Evolutionary conservation across 164 flowering plant genomes (phyloP).

Genomic region (Stephania yunnanensis): DNA sequence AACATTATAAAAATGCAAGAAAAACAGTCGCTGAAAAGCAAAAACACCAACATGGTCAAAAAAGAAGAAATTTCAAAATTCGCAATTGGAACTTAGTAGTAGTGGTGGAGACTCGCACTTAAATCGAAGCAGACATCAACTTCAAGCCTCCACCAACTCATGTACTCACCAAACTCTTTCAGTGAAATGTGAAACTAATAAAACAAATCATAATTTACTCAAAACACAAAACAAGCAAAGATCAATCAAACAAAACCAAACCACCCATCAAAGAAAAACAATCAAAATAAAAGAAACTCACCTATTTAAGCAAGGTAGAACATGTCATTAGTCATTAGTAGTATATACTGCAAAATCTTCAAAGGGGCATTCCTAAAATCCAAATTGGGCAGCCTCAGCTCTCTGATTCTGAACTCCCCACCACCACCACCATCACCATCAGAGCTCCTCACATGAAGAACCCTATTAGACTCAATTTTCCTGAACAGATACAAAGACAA

Average conservation of each 20-base stretch:
- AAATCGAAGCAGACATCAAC: background rate
- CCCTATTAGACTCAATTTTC: constrained; percentile 41
- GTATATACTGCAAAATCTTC: constrained; percentile 61
- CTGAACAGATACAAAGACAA: constrained; percentile 41
- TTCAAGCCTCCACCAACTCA: background rate
- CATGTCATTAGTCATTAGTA: constrained; percentile 61
- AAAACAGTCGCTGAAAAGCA: no score
- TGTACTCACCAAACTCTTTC: no score
- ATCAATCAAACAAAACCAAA: background rate
- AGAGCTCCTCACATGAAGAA: constrained; percentile 12
- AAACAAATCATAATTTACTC: background rate
- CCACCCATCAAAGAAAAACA: background rate
- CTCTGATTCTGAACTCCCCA: constrained; percentile 49
- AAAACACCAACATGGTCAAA: no score
- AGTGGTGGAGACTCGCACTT: background rate
- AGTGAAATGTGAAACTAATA: background rate
- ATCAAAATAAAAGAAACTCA: background rate
- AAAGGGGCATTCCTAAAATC: constrained; percentile 57
- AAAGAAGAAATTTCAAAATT: no score
- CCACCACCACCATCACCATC: background rate
- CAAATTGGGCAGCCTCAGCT: constrained; percentile 58
- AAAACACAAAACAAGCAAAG: background rate
- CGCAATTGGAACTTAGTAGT: no score
- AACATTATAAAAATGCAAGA: no score
- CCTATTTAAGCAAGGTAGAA: constrained; percentile 48